Conservation (phyloP, 2,329 filamentous ascomycete genomes). For the Penicillium sp. region DNA sequence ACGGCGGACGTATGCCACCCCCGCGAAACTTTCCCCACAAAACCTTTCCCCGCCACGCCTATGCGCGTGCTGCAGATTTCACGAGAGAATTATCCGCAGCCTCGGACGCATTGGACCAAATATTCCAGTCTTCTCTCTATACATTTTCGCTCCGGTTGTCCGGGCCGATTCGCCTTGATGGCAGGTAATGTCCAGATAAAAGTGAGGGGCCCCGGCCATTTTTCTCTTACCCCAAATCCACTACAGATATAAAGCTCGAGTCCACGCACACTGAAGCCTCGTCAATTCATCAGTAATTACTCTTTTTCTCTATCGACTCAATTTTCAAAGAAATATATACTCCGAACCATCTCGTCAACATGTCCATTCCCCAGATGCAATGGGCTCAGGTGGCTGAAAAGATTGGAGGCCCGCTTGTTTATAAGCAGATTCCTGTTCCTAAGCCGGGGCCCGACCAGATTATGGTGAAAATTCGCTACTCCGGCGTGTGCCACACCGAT, state of each 20-base stretch:
- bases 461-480: constrained; percentile 84
- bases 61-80: neutral
- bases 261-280: neutral
- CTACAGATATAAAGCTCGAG: constrained; percentile 5
- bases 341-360: neutral
- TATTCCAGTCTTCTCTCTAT: too few relatives aligned
- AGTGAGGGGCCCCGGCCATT: neutral
- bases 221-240: neutral
- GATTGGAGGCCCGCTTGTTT: constrained; percentile 60
- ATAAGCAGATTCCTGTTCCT: constrained; percentile 64
- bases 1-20: neutral
- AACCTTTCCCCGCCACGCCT: neutral
- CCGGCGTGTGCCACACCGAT: constrained; percentile 87
- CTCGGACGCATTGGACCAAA: too few relatives aligned
- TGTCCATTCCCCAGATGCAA: constrained; percentile 68
- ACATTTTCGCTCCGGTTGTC: constrained; percentile 1
- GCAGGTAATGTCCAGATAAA: neutral
- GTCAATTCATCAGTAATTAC: neutral
- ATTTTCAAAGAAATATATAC: neutral
- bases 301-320: neutral
- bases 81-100: neutral
- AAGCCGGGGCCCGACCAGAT: constrained; percentile 83
- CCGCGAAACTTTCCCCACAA: constrained; percentile 14
- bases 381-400: constrained; percentile 89
- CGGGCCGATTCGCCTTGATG: constrained; percentile 2